A percentile compares a stretch with the other conserved stretches of the same genome.
Conservation (phyloP, 2,329 filamentous ascomycete species). For the Pseudodiploospora longispora region DNA sequence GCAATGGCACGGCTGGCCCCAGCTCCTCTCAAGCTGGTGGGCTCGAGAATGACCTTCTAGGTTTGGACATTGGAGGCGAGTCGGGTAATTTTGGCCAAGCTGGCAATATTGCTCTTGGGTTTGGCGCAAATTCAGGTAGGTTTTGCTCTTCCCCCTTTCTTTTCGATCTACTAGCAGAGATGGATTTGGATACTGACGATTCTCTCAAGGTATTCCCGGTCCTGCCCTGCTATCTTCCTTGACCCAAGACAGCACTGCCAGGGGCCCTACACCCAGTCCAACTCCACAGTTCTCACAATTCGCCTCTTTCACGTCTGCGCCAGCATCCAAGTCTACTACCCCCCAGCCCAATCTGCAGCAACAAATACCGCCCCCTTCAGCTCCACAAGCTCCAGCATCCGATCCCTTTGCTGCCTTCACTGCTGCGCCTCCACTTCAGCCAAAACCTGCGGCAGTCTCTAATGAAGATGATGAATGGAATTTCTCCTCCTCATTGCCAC, state of each 20-base stretch:
- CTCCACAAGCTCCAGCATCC: conserved; percentile 28
- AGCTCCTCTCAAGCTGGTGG: conserved; percentile 48
- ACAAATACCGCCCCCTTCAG: conserved; percentile 38
- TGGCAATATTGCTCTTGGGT: conserved; percentile 77
- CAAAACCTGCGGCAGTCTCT: conserved; percentile 20
- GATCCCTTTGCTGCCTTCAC: conserved; percentile 47
- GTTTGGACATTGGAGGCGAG: conserved; percentile 67
- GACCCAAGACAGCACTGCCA: conserved; percentile 52
- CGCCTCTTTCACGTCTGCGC: conserved; percentile 45
- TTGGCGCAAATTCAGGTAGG: conserved; percentile 61
- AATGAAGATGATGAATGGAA: conserved; percentile 86
- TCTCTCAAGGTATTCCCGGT: conserved; percentile 49
- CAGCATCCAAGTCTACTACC: conserved; percentile 43
- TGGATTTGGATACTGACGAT: conserved; percentile 11
- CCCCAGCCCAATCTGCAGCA: conserved; percentile 42
- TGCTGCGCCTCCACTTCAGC: conserved; percentile 18
- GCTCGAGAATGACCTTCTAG: conserved; percentile 84
- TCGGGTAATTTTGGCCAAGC: conserved; percentile 58
- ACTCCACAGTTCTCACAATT: conserved; percentile 46
- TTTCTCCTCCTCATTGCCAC: conserved; percentile 79
- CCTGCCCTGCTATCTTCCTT: conserved; percentile 57
- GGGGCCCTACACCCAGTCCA: conserved; percentile 30
- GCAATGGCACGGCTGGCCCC: conserved; percentile 28
- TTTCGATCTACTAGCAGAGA: background rate
- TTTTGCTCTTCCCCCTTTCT: background rate